These are phyloP conservation scores for Withania somnifera DNA, from an alignment of 305 asterid species.

Conservation along the genomic window DNA sequence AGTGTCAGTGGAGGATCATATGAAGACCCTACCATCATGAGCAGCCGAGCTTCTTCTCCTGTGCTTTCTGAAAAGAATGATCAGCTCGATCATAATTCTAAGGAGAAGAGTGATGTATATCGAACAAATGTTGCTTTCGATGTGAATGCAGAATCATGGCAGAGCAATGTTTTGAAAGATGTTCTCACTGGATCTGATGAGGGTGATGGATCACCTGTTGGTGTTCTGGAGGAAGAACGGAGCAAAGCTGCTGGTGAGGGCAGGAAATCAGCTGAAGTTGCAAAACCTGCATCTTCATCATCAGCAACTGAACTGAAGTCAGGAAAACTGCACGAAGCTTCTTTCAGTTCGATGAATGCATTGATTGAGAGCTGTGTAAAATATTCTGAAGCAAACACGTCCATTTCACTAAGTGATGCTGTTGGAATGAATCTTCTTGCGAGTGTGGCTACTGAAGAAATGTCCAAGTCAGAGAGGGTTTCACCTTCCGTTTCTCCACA, in stretches of 20 bases:
- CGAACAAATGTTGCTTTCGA: conserved; percentile 20
- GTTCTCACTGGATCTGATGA: conserved; percentile 31
- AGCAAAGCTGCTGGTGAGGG: conserved; percentile 22
- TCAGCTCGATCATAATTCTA: conserved; percentile 20
- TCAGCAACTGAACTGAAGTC: conserved; percentile 29
- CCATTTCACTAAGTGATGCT: conserved; percentile 27
- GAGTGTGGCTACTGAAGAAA: conserved; percentile 35
- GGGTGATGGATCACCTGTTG: conserved; percentile 33
- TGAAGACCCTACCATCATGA: conserved; percentile 37
- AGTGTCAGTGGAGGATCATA: conserved; percentile 34
- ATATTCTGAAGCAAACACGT: conserved; percentile 25
- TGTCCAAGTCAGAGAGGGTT: conserved; percentile 18
- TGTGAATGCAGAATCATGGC: conserved; percentile 27
- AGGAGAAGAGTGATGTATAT: conserved; percentile 29
- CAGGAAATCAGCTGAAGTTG: conserved; percentile 28
- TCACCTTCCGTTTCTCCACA: conserved; percentile 19
- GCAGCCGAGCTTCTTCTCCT: conserved; percentile 50
- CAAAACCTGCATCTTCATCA: conserved; percentile 20
- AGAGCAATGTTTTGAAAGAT: conserved; percentile 35
- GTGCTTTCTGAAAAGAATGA: conserved; percentile 32
- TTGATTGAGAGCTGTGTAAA: conserved; percentile 34
- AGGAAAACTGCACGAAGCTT: conserved; percentile 16
- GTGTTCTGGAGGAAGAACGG: conserved; percentile 32
- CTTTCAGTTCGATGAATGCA: conserved; percentile 36
- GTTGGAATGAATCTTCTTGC: conserved; percentile 40